Evolutionary conservation across 2,329 filamentous ascomycete species (phyloP).

Genomic region (Aplosporella prunicola): DNA sequence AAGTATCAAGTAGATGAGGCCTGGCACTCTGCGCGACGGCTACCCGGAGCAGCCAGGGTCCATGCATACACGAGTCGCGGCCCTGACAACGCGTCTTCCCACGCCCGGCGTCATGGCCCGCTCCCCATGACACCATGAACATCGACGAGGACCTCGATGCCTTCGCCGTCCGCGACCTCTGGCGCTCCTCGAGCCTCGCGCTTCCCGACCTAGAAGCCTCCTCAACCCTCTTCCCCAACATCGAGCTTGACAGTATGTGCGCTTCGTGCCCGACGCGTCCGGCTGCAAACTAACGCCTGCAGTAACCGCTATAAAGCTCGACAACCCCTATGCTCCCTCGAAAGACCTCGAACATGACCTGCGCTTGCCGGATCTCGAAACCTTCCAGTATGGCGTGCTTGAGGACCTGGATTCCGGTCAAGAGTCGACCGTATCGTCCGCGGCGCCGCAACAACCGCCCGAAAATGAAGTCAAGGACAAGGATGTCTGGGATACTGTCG

Average conservation of each 20-base stretch:
- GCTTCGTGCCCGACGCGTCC: slow-evolving; percentile 19
- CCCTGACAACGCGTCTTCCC: slow-evolving; percentile 3
- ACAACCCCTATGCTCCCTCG: slow-evolving; percentile 32
- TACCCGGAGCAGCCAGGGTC: too few relatives aligned
- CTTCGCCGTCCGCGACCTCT: slow-evolving; percentile 56
- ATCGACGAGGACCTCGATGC: slow-evolving; percentile 39
- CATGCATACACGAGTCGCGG: too few relatives aligned
- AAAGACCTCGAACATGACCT: slow-evolving; percentile 25
- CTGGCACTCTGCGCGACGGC: too few relatives aligned
- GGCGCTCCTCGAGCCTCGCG: slow-evolving; percentile 44
- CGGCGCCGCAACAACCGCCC: slow-evolving; percentile 12
- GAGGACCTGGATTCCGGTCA: slow-evolving; percentile 26
- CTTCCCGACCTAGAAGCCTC: slow-evolving; percentile 16
- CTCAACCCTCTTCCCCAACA: slow-evolving; percentile 21
- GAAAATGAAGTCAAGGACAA: slow-evolving; percentile 21
- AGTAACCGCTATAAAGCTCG: slow-evolving; percentile 28
- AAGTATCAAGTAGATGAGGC: too few relatives aligned
- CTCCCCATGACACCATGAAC: slow-evolving; percentile 9
- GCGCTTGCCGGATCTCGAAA: slow-evolving; percentile 29
- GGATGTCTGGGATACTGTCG: slow-evolving; percentile 32
- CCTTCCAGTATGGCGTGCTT: slow-evolving; percentile 31
- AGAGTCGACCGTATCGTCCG: slow-evolving; percentile 21
- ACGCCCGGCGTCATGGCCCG: slow-evolving; percentile 3
- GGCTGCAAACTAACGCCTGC: slow-evolving; percentile 16
- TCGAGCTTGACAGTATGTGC: slow-evolving; percentile 28